Evolutionary conservation across 2,329 filamentous ascomycete species (phyloP).

Genomic region (Raffaelea deltoideospora): DNA sequence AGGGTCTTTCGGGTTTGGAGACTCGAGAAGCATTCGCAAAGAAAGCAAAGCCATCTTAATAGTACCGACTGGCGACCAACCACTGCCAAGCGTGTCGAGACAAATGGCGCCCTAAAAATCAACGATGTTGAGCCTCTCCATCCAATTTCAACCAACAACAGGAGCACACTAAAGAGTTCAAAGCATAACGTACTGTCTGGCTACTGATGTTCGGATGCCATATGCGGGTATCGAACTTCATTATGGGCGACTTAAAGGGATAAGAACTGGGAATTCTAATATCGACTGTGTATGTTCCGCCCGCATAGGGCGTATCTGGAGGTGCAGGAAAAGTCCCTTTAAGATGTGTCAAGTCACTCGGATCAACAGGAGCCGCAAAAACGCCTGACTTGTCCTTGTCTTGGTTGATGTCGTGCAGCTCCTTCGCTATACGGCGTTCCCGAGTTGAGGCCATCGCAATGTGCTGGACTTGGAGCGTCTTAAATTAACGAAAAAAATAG

Average conservation of each 20-base stretch:
- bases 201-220: slow-evolving; percentile 98
- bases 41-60: slow-evolving; percentile 93
- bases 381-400: slow-evolving; percentile 66
- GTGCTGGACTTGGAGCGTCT: no score
- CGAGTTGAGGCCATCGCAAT: slow-evolving; percentile 35
- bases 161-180: neutral
- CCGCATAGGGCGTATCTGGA: slow-evolving; percentile 85
- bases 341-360: slow-evolving; percentile 64
- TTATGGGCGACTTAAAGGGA: slow-evolving; percentile 80
- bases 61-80: slow-evolving; percentile 92
- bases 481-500: no score
- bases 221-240: slow-evolving; percentile 84
- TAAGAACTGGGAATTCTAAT: slow-evolving; percentile 81
- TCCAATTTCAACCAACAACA: no score
- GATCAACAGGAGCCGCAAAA: slow-evolving; percentile 46
- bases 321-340: slow-evolving; percentile 73
- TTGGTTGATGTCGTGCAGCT: slow-evolving; percentile 57
- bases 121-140: no score
- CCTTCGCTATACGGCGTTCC: slow-evolving; percentile 53
- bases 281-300: slow-evolving; percentile 67
- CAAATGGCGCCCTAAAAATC: slow-evolving; percentile 77
- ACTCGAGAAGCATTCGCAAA: slow-evolving; percentile 81
- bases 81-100: slow-evolving; percentile 74
- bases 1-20: slow-evolving; percentile 87
- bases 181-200: slow-evolving; percentile 53